A percentile compares a stretch with the other conserved stretches of the same genome.
Conservation (phyloP, 139 green algal species). For the Picochlorum costavermella region DNA sequence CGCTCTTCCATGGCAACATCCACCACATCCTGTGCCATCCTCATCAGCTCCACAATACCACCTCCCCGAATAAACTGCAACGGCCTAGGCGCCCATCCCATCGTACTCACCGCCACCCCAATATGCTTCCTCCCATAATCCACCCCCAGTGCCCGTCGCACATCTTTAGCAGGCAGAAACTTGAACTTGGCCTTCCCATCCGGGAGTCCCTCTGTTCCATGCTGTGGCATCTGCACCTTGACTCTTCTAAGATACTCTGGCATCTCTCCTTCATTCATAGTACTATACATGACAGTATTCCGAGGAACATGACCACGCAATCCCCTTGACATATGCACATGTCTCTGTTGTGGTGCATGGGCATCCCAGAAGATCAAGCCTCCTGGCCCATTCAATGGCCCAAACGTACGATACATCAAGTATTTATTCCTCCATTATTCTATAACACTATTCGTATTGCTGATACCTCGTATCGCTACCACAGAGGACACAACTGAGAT, state of each 20-base stretch:
- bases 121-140: constrained; percentile 26
- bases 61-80: constrained; percentile 10
- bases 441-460: too few species aligned
- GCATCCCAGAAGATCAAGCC: too few species aligned
- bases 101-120: constrained; percentile 27
- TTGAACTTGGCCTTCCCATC: neutral
- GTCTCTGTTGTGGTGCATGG: too few species aligned
- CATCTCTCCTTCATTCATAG: too few species aligned
- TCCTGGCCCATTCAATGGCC: too few species aligned
- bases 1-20: constrained; percentile 11
- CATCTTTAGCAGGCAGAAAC: neutral
- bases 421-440: too few species aligned
- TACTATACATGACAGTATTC: too few species aligned
- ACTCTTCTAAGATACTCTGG: neutral
- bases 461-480: too few species aligned
- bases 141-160: constrained; percentile 18
- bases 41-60: neutral
- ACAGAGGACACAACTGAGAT: too few species aligned
- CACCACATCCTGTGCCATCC: constrained; percentile 9
- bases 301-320: too few species aligned
- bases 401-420: too few species aligned
- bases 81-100: constrained; percentile 25
- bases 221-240: neutral
- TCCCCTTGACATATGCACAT: too few species aligned
- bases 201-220: neutral